Percentiles rank a stretch among this genome's conserved stretches.
Evolutionary conservation across 2,329 filamentous ascomycete species (phyloP).

Genomic region (Xylariaceae sp.): DNA sequence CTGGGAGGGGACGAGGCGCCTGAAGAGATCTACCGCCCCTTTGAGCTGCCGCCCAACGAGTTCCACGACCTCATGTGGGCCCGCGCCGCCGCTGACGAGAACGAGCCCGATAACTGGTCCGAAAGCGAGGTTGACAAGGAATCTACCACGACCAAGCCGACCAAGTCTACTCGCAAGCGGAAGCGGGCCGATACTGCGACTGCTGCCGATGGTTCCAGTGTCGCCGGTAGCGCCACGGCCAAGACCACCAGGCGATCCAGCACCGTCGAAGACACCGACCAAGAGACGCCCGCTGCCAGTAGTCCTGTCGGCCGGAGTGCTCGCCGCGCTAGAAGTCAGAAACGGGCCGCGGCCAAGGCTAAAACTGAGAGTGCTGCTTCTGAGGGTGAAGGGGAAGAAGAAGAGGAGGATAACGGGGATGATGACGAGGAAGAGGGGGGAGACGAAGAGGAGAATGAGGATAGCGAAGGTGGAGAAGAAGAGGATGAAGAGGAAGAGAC

Average conservation of each 20-base stretch:
- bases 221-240: constrained; percentile 46
- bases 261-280: constrained; percentile 52
- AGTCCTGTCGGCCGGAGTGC: constrained; percentile 40
- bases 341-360: constrained; percentile 41
- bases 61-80: constrained; percentile 47
- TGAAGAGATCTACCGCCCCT: constrained; percentile 61
- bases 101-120: constrained; percentile 47
- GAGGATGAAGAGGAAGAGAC: constrained; percentile 16
- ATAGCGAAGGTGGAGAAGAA: constrained; percentile 18
- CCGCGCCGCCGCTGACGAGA: constrained; percentile 41
- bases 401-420: constrained; percentile 19
- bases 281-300: constrained; percentile 39
- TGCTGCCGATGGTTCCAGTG: constrained; percentile 36
- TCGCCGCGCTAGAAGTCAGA: constrained; percentile 41
- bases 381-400: constrained; percentile 11
- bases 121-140: constrained; percentile 45
- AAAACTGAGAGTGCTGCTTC: constrained; percentile 32
- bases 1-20: constrained; percentile 33
- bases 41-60: constrained; percentile 53
- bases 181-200: constrained; percentile 38
- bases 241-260: constrained; percentile 41
- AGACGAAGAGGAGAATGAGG: constrained; percentile 17
- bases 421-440: constrained; percentile 18
- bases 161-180: constrained; percentile 37
- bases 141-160: constrained; percentile 26